Base-by-base conservation (phyloP, 441 rosid genomes). In the Arabidopsis hybrid region DNA sequence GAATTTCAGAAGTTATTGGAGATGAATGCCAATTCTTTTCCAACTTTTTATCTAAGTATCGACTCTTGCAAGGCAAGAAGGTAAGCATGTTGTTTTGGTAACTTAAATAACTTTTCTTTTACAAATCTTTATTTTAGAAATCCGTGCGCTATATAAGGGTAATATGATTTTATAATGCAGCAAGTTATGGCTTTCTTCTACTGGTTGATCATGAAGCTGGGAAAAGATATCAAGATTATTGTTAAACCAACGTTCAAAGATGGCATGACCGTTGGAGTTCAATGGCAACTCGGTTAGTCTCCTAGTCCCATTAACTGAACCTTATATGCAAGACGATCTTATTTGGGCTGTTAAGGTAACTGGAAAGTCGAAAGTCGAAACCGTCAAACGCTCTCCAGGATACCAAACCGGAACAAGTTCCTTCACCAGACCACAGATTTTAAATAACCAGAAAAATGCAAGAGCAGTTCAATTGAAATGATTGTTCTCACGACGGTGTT, bases 1-100 rank as follows among this genome's bases (percentile, higher is more conserved):
- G 87, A 5, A 43, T 90, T 14, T 88, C 95, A 5, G 86, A 81
- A 69, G 80, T 85, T 29, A 83, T 92, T 26, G 88, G 83, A 2
- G 98, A 92, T 7, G 95, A 93, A 67, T 90, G 96, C 69, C 81
- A 77, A 18, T 93, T 87, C 59, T 76, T 83, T 52, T 85, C 86
- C 84, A 93, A 88, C 56, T 86, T 90, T 67, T 60, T 82, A 72
- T 86, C 88, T 0, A 85, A 79, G 77, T 80, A 71, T 74, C 77
- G 80, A 8, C 79, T 82, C 18, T 82, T 91, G 51, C 88, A 88
- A 43, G 96, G 95, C 65, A 93, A 93, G 80, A 76, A 85, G 93
- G 97, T 88, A 71, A 12, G 21, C 67, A 46, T n/a, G n/a, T 29
- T 40, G 52, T 8, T 35, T 16, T 4, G 47, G 32, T 17, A 10